phyloP scores from a whole-genome alignment of 2,329 filamentous ascomycete genomes.

The Ambrosiella xylebori region DNA sequence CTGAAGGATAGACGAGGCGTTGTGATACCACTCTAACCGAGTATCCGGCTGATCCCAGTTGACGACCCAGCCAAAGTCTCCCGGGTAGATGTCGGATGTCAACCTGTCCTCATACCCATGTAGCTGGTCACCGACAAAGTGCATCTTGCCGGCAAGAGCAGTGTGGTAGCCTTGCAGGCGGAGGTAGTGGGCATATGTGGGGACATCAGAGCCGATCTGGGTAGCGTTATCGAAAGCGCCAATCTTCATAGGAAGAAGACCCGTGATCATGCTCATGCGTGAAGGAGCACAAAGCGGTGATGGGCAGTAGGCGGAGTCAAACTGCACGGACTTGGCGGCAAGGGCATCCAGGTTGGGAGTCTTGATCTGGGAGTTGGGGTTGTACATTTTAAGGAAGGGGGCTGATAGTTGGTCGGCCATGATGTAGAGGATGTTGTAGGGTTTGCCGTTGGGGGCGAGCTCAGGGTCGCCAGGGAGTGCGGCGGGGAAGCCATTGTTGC shows the following conservation, averaged over 20 bases:
- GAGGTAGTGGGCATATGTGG: conserved; percentile 85
- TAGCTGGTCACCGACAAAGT: conserved; percentile 87
- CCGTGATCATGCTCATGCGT: conserved; percentile 86
- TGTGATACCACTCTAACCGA: conserved; percentile 88
- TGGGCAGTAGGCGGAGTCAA: conserved; percentile 87
- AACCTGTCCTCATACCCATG: conserved; percentile 86
- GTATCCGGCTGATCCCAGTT: conserved; percentile 86
- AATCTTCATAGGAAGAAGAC: conserved; percentile 80
- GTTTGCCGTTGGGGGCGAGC: conserved; percentile 16
- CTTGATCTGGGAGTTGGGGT: conserved; percentile 73
- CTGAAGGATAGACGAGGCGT: conserved; percentile 82
- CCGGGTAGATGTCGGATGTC: conserved; percentile 91
- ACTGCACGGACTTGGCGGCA: conserved; percentile 67
- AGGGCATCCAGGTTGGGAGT: conserved; percentile 79
- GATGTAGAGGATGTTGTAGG: conserved; percentile 49
- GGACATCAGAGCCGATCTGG: conserved; percentile 65
- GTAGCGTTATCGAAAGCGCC: conserved; percentile 83
- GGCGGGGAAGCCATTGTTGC: neutral
- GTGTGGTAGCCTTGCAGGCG: conserved; percentile 77
- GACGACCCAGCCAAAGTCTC: conserved; percentile 85
- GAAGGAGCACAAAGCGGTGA: conserved; percentile 84
- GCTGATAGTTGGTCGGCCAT: conserved; percentile 94
- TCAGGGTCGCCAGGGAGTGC: conserved; percentile 1
- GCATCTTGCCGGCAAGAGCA: conserved; percentile 87
- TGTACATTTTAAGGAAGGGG: conserved; percentile 81